Base-by-base conservation (phyloP, 1,284 basidiomycete genomes). In the Heterobasidion occidentale region DNA sequence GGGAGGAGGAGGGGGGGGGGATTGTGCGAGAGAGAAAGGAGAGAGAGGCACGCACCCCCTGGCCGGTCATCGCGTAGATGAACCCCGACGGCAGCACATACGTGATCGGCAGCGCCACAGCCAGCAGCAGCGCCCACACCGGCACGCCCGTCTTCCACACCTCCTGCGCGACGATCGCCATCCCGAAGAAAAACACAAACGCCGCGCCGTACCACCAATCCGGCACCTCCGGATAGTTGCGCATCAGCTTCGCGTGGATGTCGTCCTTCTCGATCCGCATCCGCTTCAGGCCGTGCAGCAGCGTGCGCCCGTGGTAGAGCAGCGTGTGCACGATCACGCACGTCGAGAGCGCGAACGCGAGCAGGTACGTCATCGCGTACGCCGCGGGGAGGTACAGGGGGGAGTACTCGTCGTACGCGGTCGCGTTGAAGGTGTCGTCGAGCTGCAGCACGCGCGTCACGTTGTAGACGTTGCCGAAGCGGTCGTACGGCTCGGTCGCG, bases 231-330 rank as follows among this genome's bases (percentile, higher is more conserved):
- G 88, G 88, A 68, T 99, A 99, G 60, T 88, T 83, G 56, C 86
- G 77, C 96, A 99, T 99, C 55, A 98, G 77, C 73, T 95, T 96
- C 60, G 92, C 88, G 68, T 99, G 96, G 56, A 99, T 92, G 70
- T 99, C 96, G 62, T 97, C 94, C 59, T 86, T 85, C 71, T 96
- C 94, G 8, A 87, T 77, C 53, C 82, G 76, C 47, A 89, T 78
- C 64, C 81, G 84, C 69, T 85, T 85, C 58, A 96, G 65, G 2
- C 90, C 89, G 47, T 84, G 82, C 58, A 88, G 70, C 45, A 99
- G 75, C 34, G 83, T 83, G 49, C 80, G 81, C 0, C 95, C 94
- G 68, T 98, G 92, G 68, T 95, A 94, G 19, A 99, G 75, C 4
- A 80, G 56, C 0, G 95, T 96, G 72, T 99, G 95, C 1, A 94